Evolutionary conservation across 75 land plant genomes (phyloP), one percentile per base, ranked within the genome.

Genomic region (Pinus tabuliformis): DNA sequence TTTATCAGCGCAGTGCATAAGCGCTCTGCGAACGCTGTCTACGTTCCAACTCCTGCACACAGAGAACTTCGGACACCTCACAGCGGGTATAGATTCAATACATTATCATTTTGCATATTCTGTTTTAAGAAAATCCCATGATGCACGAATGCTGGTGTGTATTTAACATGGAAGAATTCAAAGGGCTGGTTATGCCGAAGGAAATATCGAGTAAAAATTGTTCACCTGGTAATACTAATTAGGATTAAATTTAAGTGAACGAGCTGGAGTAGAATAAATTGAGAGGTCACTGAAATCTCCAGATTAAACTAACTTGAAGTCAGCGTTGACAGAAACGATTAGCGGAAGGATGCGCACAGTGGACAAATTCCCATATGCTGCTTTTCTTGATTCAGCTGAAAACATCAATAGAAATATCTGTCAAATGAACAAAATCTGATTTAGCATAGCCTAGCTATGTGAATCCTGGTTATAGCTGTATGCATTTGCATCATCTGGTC

Each of bases 11-110:
- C 68, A 3, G 64, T 26, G 28, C 14, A 62, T 12, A 11, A 62
- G 36, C 39, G n/a, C 37, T 49, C 72, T 5, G 73, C 22, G 5
- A 66, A 70, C 2, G 86, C 88, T 5, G 80, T 83, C 15, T 86
- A 86, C 58, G 39, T 37, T 36, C 90, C 90, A 4, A 83, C 90
- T 16, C 88, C 90, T 59, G 22, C 66, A 5, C 57, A 83, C 58
- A 72, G 88, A 7, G 58, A 66, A 3, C 86, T 86, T 20, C 86
- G 92, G 16, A 90, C 92, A 57, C 92, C 92, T 82, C 92, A 90
- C 78, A 90, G 92, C 86, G 92, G 92, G 92, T 90, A 75, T 61
- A 52, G 4, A 49, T 9, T 49, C 54, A 49, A 9, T 9, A 9
- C 54, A 49, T 49, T 49, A 49, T 49, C 11, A 49, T 16, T 8